Conservation (phyloP, 805 yeast genomes). For the Suhomyces emberorum region DNA sequence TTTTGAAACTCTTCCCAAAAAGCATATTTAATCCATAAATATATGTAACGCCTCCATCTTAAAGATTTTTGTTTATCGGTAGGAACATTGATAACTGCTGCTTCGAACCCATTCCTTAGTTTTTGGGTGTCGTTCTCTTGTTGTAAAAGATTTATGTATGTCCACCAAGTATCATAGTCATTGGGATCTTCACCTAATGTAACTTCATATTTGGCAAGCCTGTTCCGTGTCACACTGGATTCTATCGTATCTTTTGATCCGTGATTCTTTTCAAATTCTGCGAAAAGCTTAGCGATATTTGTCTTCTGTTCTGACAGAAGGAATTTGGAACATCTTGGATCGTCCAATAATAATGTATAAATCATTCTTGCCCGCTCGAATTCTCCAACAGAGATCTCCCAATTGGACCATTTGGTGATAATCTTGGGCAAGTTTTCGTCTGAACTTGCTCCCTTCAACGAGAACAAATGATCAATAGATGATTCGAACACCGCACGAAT, state of each 20-base stretch:
- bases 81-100: slow-evolving; percentile 44
- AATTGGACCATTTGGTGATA: slow-evolving; percentile 58
- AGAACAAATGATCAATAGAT: slow-evolving; percentile 52
- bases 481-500: slow-evolving; percentile 64
- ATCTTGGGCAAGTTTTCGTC: slow-evolving; percentile 32
- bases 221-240: slow-evolving; percentile 47
- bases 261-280: slow-evolving; percentile 62
- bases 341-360: slow-evolving; percentile 45
- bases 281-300: slow-evolving; percentile 35
- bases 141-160: slow-evolving; percentile 52
- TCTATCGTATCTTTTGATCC: slow-evolving; percentile 58
- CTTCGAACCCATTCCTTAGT: slow-evolving; percentile 37
- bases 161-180: slow-evolving; percentile 85
- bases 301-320: slow-evolving; percentile 31
- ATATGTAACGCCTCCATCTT: slow-evolving; percentile 68
- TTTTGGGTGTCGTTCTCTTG: slow-evolving; percentile 24
- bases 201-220: slow-evolving; percentile 54
- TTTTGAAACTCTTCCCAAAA: slow-evolving; percentile 53
- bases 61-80: slow-evolving; percentile 22
- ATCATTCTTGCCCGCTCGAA: slow-evolving; percentile 61
- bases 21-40: slow-evolving; percentile 67
- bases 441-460: slow-evolving; percentile 5
- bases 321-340: slow-evolving; percentile 13
- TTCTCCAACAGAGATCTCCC: slow-evolving; percentile 64
- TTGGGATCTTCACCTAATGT: slow-evolving; percentile 43